A percentile compares a stretch with the other conserved stretches of the same genome.
These are phyloP conservation scores for Dothiorella sarmentorum DNA, from an alignment of 2,329 filamentous ascomycete species.

Conservation along the genomic window DNA sequence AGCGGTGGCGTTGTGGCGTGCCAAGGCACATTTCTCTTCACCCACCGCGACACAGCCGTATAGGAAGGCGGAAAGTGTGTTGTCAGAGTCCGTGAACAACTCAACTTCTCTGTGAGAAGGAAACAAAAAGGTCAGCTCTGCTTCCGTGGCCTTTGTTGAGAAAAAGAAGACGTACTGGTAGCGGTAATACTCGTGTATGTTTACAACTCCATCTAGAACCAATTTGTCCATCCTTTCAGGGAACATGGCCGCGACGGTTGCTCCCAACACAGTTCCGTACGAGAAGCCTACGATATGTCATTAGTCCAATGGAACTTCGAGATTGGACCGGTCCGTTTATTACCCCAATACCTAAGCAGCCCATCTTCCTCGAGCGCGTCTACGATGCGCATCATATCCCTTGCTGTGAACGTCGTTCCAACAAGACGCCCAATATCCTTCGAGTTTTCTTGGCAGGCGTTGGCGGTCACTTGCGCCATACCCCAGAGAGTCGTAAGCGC, in stretches of 20 bases:
- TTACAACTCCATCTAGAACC: slow-evolving; percentile 43
- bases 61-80: neutral
- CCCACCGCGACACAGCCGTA: neutral
- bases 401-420: slow-evolving; percentile 44
- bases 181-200: slow-evolving; percentile 48
- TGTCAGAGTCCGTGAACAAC: neutral
- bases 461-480: slow-evolving; percentile 17
- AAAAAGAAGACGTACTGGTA: slow-evolving; percentile 20
- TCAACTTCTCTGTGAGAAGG: neutral
- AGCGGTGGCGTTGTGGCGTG: neutral
- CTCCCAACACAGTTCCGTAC: slow-evolving; percentile 47
- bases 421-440: slow-evolving; percentile 36
- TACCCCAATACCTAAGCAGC: slow-evolving; percentile 22
- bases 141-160: neutral
- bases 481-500: slow-evolving; percentile 21
- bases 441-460: slow-evolving; percentile 11
- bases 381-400: slow-evolving; percentile 46
- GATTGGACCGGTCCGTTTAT: too few relatives aligned
- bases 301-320: slow-evolving; percentile 34
- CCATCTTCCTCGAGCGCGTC: slow-evolving; percentile 45
- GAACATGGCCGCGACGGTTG: slow-evolving; percentile 46
- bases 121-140: neutral
- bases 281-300: slow-evolving; percentile 30
- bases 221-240: slow-evolving; percentile 42
- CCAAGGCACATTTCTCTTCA: neutral